Evolutionary conservation across 129 eudicot species (phyloP).

Genomic region (Oenanthe sinensis): DNA sequence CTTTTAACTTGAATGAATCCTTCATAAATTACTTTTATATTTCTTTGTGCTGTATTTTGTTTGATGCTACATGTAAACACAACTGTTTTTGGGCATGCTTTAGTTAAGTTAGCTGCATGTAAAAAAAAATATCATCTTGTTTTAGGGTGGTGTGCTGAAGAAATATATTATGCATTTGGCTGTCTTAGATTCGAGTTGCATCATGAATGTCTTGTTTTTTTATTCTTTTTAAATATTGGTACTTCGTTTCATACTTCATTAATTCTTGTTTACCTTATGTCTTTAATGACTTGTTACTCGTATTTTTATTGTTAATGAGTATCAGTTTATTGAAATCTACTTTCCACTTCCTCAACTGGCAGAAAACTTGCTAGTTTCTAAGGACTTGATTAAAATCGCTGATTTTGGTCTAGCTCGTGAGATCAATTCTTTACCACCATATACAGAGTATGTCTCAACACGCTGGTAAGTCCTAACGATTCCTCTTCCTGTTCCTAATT

Average conservation of each 20-base stretch:
- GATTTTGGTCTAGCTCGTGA: conserved; percentile 99
- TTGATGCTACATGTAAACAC: not conserved
- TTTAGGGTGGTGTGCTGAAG: not conserved
- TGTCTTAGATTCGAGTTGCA: not conserved
- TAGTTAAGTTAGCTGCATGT: not conserved
- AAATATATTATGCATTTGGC: not conserved
- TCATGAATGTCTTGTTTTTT: not conserved
- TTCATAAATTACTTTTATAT: not conserved
- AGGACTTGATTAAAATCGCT: conserved; percentile 74
- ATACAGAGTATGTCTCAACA: conserved; percentile 94
- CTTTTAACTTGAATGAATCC: not conserved
- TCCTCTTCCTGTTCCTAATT: not conserved
- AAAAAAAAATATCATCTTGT: not conserved
- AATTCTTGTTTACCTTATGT: not conserved
- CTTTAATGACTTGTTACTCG: not conserved
- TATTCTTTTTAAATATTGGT: not conserved
- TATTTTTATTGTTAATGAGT: not conserved
- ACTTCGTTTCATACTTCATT: not conserved
- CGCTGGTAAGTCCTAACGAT: conserved; percentile 61
- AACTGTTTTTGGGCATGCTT: not conserved
- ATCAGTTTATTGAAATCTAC: not conserved
- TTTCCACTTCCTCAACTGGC: conserved; percentile 7
- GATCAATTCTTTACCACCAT: conserved; percentile 75
- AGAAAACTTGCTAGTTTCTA: conserved; percentile 87
- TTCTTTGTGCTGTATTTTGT: not conserved